Evolutionary conservation across 352 stramenopile genomes (phyloP).

Genomic region (Blastocystis sp.): DNA sequence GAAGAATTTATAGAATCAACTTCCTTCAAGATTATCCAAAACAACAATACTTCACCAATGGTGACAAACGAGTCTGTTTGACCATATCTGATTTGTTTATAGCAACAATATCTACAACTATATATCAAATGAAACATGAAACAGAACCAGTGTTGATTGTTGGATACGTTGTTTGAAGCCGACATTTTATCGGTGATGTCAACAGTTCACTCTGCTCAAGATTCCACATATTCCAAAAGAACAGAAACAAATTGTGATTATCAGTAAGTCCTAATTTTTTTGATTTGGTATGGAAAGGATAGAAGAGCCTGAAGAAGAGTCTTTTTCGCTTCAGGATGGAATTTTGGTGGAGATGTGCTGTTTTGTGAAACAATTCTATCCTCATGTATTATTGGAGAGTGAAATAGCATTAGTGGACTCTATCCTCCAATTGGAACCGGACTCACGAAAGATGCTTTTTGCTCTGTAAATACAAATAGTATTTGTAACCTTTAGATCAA

Average conservation of each 20-base stretch:
- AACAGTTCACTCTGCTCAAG: not conserved
- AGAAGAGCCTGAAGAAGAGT: not conserved
- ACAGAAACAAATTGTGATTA: not conserved
- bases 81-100: not conserved
- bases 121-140: not conserved
- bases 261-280: not conserved
- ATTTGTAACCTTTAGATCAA: not conserved
- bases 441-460: not conserved
- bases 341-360: not conserved
- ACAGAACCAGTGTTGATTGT: not conserved
- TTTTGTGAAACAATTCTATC: not conserved
- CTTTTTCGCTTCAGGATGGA: not conserved
- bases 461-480: not conserved
- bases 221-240: not conserved
- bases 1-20: conserved; percentile 1
- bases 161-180: not conserved
- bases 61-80: not conserved
- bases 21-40: not conserved
- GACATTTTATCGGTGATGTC: not conserved
- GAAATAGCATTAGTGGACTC: not conserved
- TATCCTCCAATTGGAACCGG: not conserved
- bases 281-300: not conserved
- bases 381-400: not conserved
- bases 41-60: not conserved
- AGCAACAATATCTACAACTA: conserved; percentile 15